Percentiles rank a stretch among this genome's conserved stretches.
Evolutionary conservation across 1,284 basidiomycete genomes (phyloP).

Genomic region (Malassezia japonica): DNA sequence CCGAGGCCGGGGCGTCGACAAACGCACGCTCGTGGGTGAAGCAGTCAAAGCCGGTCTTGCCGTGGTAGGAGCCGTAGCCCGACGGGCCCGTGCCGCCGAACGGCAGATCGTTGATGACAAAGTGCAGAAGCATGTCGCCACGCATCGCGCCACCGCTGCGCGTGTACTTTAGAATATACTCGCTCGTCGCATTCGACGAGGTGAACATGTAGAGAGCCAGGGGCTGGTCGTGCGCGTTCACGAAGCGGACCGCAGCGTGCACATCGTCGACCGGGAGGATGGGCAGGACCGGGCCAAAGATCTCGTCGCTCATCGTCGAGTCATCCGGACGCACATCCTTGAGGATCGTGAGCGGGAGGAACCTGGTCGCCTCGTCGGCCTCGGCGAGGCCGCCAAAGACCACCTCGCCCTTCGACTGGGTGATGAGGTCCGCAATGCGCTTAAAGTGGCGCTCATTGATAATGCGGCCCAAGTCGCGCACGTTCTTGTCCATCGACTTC

Average conservation of each 20-base stretch:
- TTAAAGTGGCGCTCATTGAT: conserved; percentile 56
- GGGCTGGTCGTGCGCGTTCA: conserved; percentile 58
- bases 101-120: conserved; percentile 56
- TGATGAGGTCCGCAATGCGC: conserved; percentile 59
- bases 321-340: conserved; percentile 58
- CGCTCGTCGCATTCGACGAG: conserved; percentile 56
- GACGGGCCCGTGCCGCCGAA: conserved; percentile 52
- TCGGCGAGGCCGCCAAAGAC: conserved; percentile 60
- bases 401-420: conserved; percentile 62
- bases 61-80: conserved; percentile 53
- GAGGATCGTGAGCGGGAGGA: conserved; percentile 61
- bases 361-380: conserved; percentile 56
- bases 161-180: conserved; percentile 51
- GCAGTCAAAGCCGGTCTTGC: conserved; percentile 52
- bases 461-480: conserved; percentile 53
- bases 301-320: conserved; percentile 59
- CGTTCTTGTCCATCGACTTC: conserved; percentile 49
- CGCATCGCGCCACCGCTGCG: conserved; percentile 27
- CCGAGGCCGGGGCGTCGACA: conserved; percentile 50
- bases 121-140: conserved; percentile 47
- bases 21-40: conserved; percentile 53
- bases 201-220: conserved; percentile 69
- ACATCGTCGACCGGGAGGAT: conserved; percentile 60
- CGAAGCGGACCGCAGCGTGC: conserved; percentile 38
- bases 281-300: conserved; percentile 67